phyloP scores from a whole-genome alignment of 1,284 basidiomycete genomes.

The Fistulinella staudtii region DNA sequence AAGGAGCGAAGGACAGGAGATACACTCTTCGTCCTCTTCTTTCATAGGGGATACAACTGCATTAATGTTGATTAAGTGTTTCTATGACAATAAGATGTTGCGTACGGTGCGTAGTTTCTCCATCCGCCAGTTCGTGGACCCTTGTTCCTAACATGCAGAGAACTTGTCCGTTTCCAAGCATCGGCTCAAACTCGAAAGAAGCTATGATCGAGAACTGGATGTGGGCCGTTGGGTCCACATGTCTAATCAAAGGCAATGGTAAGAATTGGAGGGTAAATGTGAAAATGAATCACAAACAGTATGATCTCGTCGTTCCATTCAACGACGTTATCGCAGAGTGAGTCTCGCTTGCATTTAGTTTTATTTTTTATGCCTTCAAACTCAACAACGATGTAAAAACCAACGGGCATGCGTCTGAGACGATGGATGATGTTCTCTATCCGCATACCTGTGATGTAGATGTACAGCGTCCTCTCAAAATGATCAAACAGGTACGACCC shows the following conservation, averaged over 20 bases:
- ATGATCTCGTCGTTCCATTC: constrained; percentile 14
- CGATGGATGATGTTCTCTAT: constrained; percentile 1
- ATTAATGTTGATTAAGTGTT: too few relatives aligned
- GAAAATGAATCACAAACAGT: too few relatives aligned
- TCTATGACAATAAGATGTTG: background rate
- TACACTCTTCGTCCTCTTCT: too few relatives aligned
- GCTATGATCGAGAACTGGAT: constrained; percentile 12
- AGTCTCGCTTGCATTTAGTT: constrained; percentile 8
- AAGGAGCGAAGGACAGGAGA: too few relatives aligned
- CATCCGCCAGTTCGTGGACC: background rate
- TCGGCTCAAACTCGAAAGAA: constrained; percentile 12
- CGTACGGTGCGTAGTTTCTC: background rate
- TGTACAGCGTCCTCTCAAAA: background rate
- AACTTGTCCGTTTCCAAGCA: constrained; percentile 9
- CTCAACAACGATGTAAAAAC: constrained; percentile 12
- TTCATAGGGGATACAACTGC: too few relatives aligned
- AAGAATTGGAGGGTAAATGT: too few relatives aligned
- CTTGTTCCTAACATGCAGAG: background rate
- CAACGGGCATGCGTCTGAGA: constrained; percentile 11
- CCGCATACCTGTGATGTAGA: constrained; percentile 6
- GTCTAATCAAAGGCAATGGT: constrained; percentile 7
- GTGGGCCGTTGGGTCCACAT: background rate
- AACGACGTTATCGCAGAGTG: background rate
- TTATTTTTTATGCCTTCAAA: background rate
- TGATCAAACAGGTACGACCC: background rate